phyloP scores from a whole-genome alignment of 1,284 basidiomycete genomes.

The Moesziomyces antarcticus region DNA sequence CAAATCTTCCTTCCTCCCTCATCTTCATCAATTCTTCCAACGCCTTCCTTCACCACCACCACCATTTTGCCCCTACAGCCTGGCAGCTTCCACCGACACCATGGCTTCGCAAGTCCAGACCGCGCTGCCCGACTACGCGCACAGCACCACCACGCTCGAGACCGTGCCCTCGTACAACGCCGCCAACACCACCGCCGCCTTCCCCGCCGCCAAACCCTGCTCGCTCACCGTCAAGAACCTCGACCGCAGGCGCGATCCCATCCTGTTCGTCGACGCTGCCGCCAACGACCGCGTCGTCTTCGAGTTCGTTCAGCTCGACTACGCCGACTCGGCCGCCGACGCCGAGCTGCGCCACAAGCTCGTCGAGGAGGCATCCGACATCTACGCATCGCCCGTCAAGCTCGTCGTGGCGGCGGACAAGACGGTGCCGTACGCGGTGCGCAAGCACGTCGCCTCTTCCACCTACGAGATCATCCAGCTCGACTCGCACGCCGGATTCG shows the following conservation, averaged over 20 bases:
- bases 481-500: conserved; percentile 25
- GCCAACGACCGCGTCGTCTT: conserved; percentile 28
- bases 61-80: background rate
- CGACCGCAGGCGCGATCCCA: conserved; percentile 30
- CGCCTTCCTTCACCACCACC: background rate
- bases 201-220: conserved; percentile 36
- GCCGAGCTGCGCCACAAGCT: conserved; percentile 24
- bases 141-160: conserved; percentile 35
- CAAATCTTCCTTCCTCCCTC: conserved; percentile 2
- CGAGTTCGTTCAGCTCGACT: conserved; percentile 35
- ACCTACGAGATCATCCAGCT: conserved; percentile 45
- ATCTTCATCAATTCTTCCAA: conserved; percentile 9
- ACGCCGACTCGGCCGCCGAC: conserved; percentile 19
- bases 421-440: conserved; percentile 25
- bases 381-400: conserved; percentile 31
- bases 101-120: conserved; percentile 24
- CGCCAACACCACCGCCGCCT: conserved; percentile 27
- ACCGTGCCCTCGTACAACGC: conserved; percentile 37
- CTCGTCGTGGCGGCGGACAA: conserved; percentile 24
- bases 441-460: conserved; percentile 46
- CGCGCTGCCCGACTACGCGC: conserved; percentile 25
- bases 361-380: conserved; percentile 13
- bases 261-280: conserved; percentile 27
- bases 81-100: background rate
- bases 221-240: conserved; percentile 43